Evolutionary conservation across 805 yeast species (phyloP).

Genomic region (Torulaspora franciscae): DNA sequence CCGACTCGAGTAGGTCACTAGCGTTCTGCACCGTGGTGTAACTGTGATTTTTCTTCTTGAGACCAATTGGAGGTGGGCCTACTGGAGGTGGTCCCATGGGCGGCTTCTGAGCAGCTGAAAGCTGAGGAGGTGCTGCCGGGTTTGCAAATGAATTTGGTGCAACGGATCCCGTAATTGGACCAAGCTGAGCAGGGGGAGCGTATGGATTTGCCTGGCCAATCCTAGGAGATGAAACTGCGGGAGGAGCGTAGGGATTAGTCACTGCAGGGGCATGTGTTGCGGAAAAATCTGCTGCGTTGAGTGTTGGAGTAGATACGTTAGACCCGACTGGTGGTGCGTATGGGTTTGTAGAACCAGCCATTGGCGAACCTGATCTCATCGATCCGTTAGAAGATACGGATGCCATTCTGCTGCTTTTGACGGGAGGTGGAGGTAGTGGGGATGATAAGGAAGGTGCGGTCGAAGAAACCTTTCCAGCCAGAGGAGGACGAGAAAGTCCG

Average conservation of each 20-base stretch:
- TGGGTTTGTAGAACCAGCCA: constrained; percentile 13
- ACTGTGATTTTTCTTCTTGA: constrained; percentile 22
- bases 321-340: constrained; percentile 14
- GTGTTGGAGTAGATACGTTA: constrained; percentile 8
- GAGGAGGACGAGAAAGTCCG: constrained; percentile 28
- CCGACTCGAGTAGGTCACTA: constrained; percentile 21
- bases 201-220: constrained; percentile 28
- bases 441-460: constrained; percentile 25
- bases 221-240: constrained; percentile 24
- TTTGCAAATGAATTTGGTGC: constrained; percentile 18
- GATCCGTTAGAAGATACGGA: constrained; percentile 18
- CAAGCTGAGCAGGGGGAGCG: constrained; percentile 32
- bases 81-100: constrained; percentile 25
- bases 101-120: constrained; percentile 20
- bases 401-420: constrained; percentile 14
- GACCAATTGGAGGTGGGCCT: constrained; percentile 35
- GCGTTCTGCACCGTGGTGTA: constrained; percentile 23
- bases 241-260: constrained; percentile 10
- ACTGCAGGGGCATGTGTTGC: constrained; percentile 17
- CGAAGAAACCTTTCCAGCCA: constrained; percentile 16
- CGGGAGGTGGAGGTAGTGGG: constrained; percentile 24
- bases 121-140: constrained; percentile 14
- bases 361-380: constrained; percentile 9
- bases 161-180: constrained; percentile 9
- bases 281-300: constrained; percentile 9